Base-by-base conservation (phyloP, 1,284 basidiomycete genomes). In the Irpex rosettiformis region DNA sequence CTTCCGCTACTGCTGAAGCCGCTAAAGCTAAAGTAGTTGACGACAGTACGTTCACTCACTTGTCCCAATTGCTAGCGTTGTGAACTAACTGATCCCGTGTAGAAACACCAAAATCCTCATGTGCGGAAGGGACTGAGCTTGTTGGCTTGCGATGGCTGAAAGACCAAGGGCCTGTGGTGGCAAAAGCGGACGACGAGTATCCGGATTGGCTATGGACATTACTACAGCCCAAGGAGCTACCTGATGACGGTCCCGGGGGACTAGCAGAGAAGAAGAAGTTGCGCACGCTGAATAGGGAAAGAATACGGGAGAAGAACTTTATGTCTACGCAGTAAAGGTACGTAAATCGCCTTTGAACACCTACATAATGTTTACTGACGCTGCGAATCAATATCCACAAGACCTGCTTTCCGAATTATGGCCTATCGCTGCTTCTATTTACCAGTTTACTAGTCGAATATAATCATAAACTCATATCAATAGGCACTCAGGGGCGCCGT, bases 201-300 rank as follows among this genome's bases (percentile, higher is more conserved):
- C 95, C 95, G 1, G 70, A 82, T 3, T 97, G 95, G 95, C 73
- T 98, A 48, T 98, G 94, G 93, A 86, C 80, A 22, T 70, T 95
- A 47, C 74, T 93, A 27, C 70, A 82, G 61, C 79, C 83, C 4
- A 82, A 82, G 67, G 77, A 79, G 47, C 74, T 79, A 48, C 77
- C 77, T 24, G 84, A 90, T 58, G 87, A 91, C 63, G 88, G 86
- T 1, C 86, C 86, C 1, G 88, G 89, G 11, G 87, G 88, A 18
- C 79, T 80, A 66, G 83, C 78, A 40, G 86, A 89, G 72, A 84
- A 88, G 65, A 75, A 79, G 58, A 73, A 75, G 59, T 74, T 89
- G 70, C 75, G 88, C 66, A 75, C 75, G 66, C 79, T 79, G 64
- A 91, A 88, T 55, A 79, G 83, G 62, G 79, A 84, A 68, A 76